A percentile compares a stretch with the other conserved stretches of the same genome.
Evolutionary conservation across 768 basidiomycete species (phyloP).

Genomic region (Mycena pura): DNA sequence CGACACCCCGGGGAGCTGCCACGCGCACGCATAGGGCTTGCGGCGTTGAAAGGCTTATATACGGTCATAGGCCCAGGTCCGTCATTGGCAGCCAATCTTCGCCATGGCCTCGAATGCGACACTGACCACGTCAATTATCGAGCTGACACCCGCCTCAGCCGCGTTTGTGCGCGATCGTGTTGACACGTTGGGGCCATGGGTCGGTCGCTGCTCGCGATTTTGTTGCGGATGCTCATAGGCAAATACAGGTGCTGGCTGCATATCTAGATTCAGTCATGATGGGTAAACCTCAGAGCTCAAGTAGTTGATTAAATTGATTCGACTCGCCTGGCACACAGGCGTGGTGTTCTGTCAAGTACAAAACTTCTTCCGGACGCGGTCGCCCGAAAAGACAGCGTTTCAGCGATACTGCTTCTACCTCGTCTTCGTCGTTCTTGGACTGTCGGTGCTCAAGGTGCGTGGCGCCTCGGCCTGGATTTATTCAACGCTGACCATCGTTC

Average conservation of each 20-base stretch:
- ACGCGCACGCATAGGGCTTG: too few species aligned
- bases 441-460: slow-evolving; percentile 12
- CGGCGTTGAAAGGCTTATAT: too few species aligned
- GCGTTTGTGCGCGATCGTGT: not conserved
- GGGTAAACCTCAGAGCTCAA: not conserved
- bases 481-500: not conserved
- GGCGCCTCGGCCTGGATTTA: not conserved
- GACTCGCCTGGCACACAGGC: not conserved
- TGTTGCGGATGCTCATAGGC: not conserved
- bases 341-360: slow-evolving; percentile 13
- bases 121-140: not conserved
- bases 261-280: slow-evolving; percentile 5
- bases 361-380: not conserved
- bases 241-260: not conserved
- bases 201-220: not conserved
- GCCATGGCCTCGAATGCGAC: too few species aligned
- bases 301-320: not conserved
- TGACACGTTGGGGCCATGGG: slow-evolving; percentile 6
- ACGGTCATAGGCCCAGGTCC: too few species aligned
- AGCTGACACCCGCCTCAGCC: not conserved
- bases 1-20: too few species aligned
- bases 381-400: not conserved
- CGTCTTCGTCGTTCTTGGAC: not conserved
- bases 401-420: slow-evolving; percentile 10
- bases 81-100: too few species aligned